phyloP scores from a whole-genome alignment of 2,329 filamentous ascomycete genomes.

The Claviceps sp. region DNA sequence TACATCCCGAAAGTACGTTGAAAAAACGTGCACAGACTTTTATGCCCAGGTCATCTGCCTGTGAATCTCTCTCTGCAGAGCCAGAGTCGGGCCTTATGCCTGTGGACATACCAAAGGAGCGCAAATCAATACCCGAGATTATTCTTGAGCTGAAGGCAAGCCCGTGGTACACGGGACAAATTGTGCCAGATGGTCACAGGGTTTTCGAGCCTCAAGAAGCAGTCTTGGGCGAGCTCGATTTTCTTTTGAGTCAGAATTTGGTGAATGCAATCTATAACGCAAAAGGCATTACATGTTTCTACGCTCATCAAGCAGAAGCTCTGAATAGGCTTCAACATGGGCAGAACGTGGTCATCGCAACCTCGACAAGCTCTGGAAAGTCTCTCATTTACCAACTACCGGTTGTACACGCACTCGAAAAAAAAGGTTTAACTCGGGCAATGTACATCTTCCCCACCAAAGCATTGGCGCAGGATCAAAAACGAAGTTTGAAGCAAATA shows the following conservation, averaged over 20 bases:
- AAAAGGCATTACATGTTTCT: conserved; percentile 72
- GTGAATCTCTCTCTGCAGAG: conserved; percentile 15
- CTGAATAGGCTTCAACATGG: conserved; percentile 78
- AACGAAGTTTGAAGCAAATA: conserved; percentile 74
- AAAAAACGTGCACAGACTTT: conserved; percentile 42
- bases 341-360: conserved; percentile 80
- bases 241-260: conserved; percentile 74
- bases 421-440: conserved; percentile 61
- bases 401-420: conserved; percentile 74
- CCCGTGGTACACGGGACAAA: conserved; percentile 83
- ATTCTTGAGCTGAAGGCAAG: conserved; percentile 68
- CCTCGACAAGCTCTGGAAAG: conserved; percentile 92
- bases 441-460: conserved; percentile 99
- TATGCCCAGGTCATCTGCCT: conserved; percentile 46
- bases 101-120: conserved; percentile 61
- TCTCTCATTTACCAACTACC: conserved; percentile 97
- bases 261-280: conserved; percentile 97
- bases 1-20: conserved; percentile 57
- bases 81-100: conserved; percentile 39
- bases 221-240: conserved; percentile 71
- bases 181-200: conserved; percentile 84
- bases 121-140: conserved; percentile 72
- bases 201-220: conserved; percentile 78
- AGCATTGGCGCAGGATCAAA: conserved; percentile 88
- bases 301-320: conserved; percentile 84